Evolutionary conservation across 495 filamentous ascomycete species (phyloP), one percentile per base, ranked within the genome.

Genomic region (Penicillium angulare): DNA sequence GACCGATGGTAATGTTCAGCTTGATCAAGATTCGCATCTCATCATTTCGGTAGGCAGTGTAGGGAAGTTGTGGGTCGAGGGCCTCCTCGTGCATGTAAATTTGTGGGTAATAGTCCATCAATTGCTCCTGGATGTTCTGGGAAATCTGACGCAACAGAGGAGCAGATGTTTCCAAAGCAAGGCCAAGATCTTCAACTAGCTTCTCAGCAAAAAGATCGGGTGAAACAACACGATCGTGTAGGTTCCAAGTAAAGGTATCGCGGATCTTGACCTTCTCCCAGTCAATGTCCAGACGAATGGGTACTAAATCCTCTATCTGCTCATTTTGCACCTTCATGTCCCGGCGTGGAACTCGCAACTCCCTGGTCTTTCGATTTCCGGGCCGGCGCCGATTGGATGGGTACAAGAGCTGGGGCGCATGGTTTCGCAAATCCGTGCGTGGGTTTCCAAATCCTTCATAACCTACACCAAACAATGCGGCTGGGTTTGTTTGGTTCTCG

Each of bases 231-330:
- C 89, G 82, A 60, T 98, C 93, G 64, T 96, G 89, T 43, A 98
- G 82, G 66, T 97, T 98, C 89, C 91, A 98, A 16, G 93, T 98
- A 60, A 98, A 97, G 7, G 93, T 98, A 69, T 98, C 93, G 60
- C 93, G 85, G 52, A 98, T 31, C 71, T 95, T 92, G 57, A 97
- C 82, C 71, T 95, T 95, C 50, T 97, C 92, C 80, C 86, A 90
- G 57, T 98, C 95, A 38, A 97, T 89, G 54, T 98, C 93, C 36
- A 98, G 73, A 32, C 93, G 80, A 31, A 98, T 80, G 1, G 93
- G 93, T 0, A 97, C 89, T 50, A 98, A 74, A 57, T 96, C 88
- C 63, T 98, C 93, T 15, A 87, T 75, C 61, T 92, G 88, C 52
- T 97, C 92, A 40, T 85, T 89, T 68, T 97, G 93, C 29, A 83